Conservation (phyloP, 345 rosid species). For the Stellera chamaejasme region DNA sequence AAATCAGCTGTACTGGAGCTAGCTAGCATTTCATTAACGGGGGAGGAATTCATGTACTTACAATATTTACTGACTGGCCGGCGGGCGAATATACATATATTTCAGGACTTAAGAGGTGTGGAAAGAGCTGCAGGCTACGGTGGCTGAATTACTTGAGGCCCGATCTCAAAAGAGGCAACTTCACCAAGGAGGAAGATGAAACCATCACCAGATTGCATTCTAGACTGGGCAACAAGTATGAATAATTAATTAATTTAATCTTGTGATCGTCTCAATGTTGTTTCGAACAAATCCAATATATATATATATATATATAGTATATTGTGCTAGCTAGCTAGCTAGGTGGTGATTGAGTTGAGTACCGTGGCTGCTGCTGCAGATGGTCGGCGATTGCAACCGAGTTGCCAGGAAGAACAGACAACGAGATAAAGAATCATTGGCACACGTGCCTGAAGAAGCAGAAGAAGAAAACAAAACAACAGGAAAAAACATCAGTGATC, state of each 20-base stretch:
- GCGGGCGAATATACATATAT: not conserved
- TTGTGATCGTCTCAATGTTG: not conserved
- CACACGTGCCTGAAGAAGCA: slow-evolving; percentile 50
- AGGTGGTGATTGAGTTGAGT: not conserved
- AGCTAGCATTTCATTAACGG: no score
- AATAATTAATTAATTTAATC: not conserved
- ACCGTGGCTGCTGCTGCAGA: slow-evolving; percentile 17
- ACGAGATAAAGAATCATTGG: slow-evolving; percentile 60
- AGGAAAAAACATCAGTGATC: not conserved
- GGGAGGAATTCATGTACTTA: no score
- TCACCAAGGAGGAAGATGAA: slow-evolving; percentile 43
- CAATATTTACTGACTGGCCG: no score
- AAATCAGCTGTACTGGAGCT: no score
- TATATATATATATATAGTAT: not conserved
- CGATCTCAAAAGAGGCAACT: slow-evolving; percentile 46
- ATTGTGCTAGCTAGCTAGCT: not conserved
- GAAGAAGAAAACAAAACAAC: slow-evolving; percentile 1
- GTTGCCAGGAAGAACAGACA: slow-evolving; percentile 54
- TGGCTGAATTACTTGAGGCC: slow-evolving; percentile 62
- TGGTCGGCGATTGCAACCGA: slow-evolving; percentile 56
- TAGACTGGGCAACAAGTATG: slow-evolving; percentile 39
- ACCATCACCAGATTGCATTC: slow-evolving; percentile 30
- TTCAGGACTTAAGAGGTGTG: slow-evolving; percentile 51
- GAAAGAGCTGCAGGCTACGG: slow-evolving; percentile 58
- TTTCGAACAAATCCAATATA: not conserved